Base-by-base conservation (phyloP, 768 basidiomycete genomes). In the Mycena venus region DNA sequence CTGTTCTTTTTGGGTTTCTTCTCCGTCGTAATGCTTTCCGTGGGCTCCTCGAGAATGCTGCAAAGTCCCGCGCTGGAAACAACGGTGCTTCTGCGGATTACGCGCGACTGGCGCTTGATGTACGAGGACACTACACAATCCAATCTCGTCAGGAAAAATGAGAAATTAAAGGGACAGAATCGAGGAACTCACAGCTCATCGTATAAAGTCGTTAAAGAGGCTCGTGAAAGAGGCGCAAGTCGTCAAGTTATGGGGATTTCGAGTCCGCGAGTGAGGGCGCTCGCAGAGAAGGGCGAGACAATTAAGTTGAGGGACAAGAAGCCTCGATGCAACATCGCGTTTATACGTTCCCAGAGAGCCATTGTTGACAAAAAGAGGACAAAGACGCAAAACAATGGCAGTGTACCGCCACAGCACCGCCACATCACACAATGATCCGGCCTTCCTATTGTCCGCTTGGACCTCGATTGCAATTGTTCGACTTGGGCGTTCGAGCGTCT, bases 41-140 rank as follows among this genome's bases (percentile, higher is more conserved):
- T 29, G 25, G 51, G 55, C 32, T 72, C 64, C 47, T 66, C 64
- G 44, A 66, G 38, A 32, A 67, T 72, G 56, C 63, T 59, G 31
- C 2, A 19, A 14, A 55, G 32, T 44, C 19, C 44, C 34, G 31
- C 56, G 68, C 38, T 34, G 70, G n/a, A 34, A n/a, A 19, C 42
- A 21, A 34, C 36, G 25, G 56, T 55, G 59, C 47, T 63, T 17
- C 51, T 47, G 47, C 64, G 58, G 23, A 59, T 32, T 1, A 68
- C 59, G 36, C 72, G 72, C 38, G 72, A 73, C 27, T 68, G 72
- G 72, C 66, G 72, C n/a, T 68, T 61, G 58, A 73, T 29, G 34
- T 73, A 73, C 7, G 72, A 62, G 36, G 72, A 68, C 15, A 68
- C 72, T 73, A 14, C 4, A 29, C 7, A n/a, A n/a, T n/a, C 42